These are phyloP conservation scores for Craspedostauros australis DNA, from an alignment of 108 stramenopile species.

Conservation along the genomic window DNA sequence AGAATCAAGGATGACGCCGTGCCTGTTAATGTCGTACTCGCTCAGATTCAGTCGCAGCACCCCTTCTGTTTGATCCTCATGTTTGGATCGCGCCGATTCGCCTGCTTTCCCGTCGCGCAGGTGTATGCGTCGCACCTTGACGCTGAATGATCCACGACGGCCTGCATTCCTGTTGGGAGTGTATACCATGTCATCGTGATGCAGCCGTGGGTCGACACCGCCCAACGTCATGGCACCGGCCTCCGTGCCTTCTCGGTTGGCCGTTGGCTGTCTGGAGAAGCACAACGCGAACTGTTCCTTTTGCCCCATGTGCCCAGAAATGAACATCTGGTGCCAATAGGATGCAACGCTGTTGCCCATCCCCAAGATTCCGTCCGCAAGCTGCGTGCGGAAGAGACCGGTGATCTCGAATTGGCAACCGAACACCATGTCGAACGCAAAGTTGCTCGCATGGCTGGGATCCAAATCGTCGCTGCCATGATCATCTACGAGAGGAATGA, in stretches of 20 bases:
- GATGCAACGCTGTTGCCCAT: constrained; percentile 51
- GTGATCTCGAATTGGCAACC: constrained; percentile 89
- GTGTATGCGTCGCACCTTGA: constrained; percentile 57
- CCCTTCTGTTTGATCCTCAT: constrained; percentile 13
- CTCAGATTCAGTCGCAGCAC: constrained; percentile 14
- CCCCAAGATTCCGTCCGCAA: constrained; percentile 96
- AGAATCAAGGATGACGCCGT: constrained; percentile 92
- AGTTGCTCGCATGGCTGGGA: constrained; percentile 42
- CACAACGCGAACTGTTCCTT: constrained; percentile 55
- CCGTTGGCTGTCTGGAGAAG: constrained; percentile 42
- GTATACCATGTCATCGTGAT: constrained; percentile 76
- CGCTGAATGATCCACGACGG: constrained; percentile 75
- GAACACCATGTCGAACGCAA: constrained; percentile 74
- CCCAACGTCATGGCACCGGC: constrained; percentile 88
- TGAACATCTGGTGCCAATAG: constrained; percentile 71
- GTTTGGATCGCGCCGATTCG: constrained; percentile 9
- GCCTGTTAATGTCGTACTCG: constrained; percentile 39
- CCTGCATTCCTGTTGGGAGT: constrained; percentile 48
- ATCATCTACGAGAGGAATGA: constrained; percentile 8
- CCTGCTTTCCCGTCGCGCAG: constrained; percentile 38
- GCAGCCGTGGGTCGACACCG: constrained; percentile 69
- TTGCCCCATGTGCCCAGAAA: constrained; percentile 14
- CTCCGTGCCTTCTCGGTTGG: constrained; percentile 47
- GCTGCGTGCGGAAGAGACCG: constrained; percentile 91
- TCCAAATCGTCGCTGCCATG: constrained; percentile 39